Evolutionary conservation across 306 rosid genomes (phyloP).

Genomic region (Acacia melanoxylon): DNA sequence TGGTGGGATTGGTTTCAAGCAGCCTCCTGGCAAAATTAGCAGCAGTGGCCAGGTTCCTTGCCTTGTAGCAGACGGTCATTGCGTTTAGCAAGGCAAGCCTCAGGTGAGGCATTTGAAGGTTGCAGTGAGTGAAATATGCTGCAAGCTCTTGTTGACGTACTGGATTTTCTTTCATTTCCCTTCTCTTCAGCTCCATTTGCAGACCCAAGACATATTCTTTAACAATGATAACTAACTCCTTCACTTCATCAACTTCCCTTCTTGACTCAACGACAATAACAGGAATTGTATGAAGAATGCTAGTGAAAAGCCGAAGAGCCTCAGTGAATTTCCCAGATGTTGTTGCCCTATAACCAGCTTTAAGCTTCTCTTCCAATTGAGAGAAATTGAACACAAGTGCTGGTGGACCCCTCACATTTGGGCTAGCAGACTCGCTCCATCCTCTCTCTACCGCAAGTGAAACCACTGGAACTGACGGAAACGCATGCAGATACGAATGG

Average conservation of each 20-base stretch:
- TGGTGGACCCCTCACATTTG: conserved; percentile 83
- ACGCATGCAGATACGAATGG: conserved; percentile 74
- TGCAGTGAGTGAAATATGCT: conserved; percentile 94
- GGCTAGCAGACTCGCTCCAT: conserved; percentile 76
- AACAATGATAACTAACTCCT: conserved; percentile 57
- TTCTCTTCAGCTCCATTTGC: conserved; percentile 80
- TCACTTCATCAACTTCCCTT: conserved; percentile 94
- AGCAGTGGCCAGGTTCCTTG: conserved; percentile 83
- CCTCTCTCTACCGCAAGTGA: conserved; percentile 87
- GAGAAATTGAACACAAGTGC: conserved; percentile 75
- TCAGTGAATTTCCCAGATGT: conserved; percentile 78
- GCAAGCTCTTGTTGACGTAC: conserved; percentile 91
- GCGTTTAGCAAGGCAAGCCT: conserved; percentile 83
- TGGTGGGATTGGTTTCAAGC: conserved; percentile 80
- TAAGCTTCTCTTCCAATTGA: conserved; percentile 87
- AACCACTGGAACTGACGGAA: conserved; percentile 76
- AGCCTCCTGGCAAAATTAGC: conserved; percentile 84
- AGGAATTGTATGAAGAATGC: conserved; percentile 86
- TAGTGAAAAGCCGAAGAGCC: conserved; percentile 62
- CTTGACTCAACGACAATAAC: conserved; percentile 85
- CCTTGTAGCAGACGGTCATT: conserved; percentile 72
- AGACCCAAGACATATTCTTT: conserved; percentile 64
- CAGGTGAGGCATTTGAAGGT: conserved; percentile 88
- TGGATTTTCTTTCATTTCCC: conserved; percentile 68
- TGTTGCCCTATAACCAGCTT: conserved; percentile 86